Conservation (phyloP, 2,329 filamentous ascomycete genomes). For the Monilinia polystroma region DNA sequence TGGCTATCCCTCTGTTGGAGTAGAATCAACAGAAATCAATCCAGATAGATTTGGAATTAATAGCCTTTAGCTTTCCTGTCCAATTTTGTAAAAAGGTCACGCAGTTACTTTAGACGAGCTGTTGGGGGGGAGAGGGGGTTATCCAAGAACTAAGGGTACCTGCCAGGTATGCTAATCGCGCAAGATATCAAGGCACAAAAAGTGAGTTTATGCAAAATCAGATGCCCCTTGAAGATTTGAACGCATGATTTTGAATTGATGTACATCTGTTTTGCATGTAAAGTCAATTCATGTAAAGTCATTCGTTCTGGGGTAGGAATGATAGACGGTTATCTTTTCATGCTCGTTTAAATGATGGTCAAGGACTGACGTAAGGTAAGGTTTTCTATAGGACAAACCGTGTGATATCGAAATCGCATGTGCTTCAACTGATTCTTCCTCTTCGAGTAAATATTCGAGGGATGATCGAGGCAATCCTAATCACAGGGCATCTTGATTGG, state of each 20-base stretch:
- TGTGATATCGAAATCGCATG: conserved; percentile 15
- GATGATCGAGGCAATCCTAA: neutral
- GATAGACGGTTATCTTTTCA: neutral
- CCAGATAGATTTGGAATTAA: too few relatives aligned
- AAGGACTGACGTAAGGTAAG: neutral
- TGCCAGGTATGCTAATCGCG: too few relatives aligned
- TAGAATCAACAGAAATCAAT: too few relatives aligned
- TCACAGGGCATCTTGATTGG: neutral
- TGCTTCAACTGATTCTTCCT: neutral
- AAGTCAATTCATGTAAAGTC: neutral
- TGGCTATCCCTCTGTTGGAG: too few relatives aligned
- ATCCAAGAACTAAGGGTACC: too few relatives aligned
- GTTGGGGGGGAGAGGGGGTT: too few relatives aligned
- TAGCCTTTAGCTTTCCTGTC: too few relatives aligned
- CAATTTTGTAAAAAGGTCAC: too few relatives aligned
- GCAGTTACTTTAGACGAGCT: too few relatives aligned
- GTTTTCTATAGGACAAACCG: neutral
- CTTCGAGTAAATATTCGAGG: neutral
- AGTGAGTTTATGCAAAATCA: too few relatives aligned
- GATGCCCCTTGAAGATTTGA: neutral
- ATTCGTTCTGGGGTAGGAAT: neutral
- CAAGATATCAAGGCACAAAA: too few relatives aligned
- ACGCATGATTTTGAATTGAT: neutral
- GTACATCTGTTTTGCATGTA: too few relatives aligned
- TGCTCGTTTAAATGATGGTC: neutral